phyloP scores from a whole-genome alignment of 768 basidiomycete genomes.

The Leccinum truebloodii region DNA sequence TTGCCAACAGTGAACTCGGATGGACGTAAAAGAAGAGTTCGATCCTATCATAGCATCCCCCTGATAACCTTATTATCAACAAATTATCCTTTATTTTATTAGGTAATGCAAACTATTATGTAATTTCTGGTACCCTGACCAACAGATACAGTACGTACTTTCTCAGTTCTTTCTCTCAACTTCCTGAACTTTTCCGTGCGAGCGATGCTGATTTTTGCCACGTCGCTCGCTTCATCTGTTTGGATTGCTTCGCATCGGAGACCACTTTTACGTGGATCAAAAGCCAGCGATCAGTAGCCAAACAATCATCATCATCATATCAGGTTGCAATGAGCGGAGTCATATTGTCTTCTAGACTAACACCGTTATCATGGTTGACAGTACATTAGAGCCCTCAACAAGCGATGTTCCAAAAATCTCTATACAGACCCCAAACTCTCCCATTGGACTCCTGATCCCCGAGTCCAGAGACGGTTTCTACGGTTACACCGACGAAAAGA shows the following conservation, averaged over 20 bases:
- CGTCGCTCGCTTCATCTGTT: background rate
- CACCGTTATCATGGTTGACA: slow-evolving; percentile 21
- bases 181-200: background rate
- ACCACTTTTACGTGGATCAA: slow-evolving; percentile 1
- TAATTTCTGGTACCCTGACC: background rate
- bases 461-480: slow-evolving; percentile 74
- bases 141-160: too few species aligned
- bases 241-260: background rate
- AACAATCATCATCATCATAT: slow-evolving; percentile 15
- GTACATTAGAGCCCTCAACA: background rate
- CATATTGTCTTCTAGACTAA: background rate
- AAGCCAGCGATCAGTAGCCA: slow-evolving; percentile 6
- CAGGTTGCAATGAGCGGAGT: slow-evolving; percentile 4
- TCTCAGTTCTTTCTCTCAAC: too few species aligned
- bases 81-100: slow-evolving; percentile 12
- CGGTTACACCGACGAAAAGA: slow-evolving; percentile 79
- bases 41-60: slow-evolving; percentile 16
- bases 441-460: slow-evolving; percentile 38
- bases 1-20: slow-evolving; percentile 26
- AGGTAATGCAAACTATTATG: slow-evolving; percentile 1
- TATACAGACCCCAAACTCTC: background rate
- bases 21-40: slow-evolving; percentile 36
- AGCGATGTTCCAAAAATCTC: slow-evolving; percentile 1
- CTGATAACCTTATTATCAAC: slow-evolving; percentile 24
- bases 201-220: background rate